Base-by-base conservation (phyloP, 306 rosid genomes). In the Canavalia ensiformis region DNA sequence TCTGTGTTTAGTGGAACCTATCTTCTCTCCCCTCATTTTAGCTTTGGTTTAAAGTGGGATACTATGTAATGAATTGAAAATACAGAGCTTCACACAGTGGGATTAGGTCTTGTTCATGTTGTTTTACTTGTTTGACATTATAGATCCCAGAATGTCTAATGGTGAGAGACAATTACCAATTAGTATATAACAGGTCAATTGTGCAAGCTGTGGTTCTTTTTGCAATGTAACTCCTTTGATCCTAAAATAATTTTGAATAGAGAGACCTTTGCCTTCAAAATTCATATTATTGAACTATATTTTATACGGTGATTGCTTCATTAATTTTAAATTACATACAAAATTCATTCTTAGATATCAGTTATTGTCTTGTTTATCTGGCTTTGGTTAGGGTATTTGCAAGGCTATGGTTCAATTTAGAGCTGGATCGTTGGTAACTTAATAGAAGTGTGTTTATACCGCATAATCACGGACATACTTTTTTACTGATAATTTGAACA, bases 371-470 rank as follows among this genome's bases (percentile, higher is more conserved):
- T 76, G 83, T 72, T 86, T 80, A 49, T 31, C 81, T 85, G 80
- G 85, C 68, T 72, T 88, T 68, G 78, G 33, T 60, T 79, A 88
- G 52, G 77, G 60, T 29, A 44, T 47, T 86, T 87, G 31, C 49
- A 1, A 45, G 6, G 9, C 49, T 45, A 45, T 45, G 1, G 6
- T 45, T 45, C 9, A 45, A 45, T 45, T 6, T 5, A 42, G 6
- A 42, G 6, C 45, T 7, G 45, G 4, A 3, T 42, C 6, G 45
- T 42, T 42, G 45, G 45, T 7, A 42, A 42, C 45, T 42, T 42
- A 2, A 42, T 42, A 42, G 37, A 87, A 92, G 97, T 89, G 67
- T 66, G 70, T 18, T 18, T 18, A 18, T 18, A 18, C 25, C 25
- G 25, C 25, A 18, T 18, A 18, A 18, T 18, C 25, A 18, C 25